Percentiles rank a stretch among this genome's conserved stretches.
phyloP scores from a whole-genome alignment of 1,284 basidiomycete species.

The Vanrija humicola region DNA sequence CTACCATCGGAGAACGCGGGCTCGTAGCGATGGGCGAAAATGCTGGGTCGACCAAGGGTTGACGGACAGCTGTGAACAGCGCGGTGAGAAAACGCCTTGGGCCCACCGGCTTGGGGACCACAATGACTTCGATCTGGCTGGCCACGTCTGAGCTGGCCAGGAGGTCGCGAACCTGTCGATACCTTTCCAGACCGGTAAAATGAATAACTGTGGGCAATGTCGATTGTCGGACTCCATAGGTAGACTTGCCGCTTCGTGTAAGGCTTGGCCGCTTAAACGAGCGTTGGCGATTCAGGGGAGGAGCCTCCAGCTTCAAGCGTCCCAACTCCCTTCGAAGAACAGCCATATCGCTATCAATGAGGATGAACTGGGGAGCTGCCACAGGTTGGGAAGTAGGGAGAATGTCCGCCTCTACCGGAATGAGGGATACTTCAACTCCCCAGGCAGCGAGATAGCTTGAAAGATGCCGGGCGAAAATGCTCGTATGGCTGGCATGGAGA shows the following conservation, averaged over 20 bases:
- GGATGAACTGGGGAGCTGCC: conserved; percentile 56
- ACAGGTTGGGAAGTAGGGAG: background rate
- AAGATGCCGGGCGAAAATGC: conserved; percentile 81
- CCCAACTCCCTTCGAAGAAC: conserved; percentile 68
- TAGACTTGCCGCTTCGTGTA: conserved; percentile 56
- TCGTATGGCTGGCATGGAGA: conserved; percentile 73
- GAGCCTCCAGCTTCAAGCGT: conserved; percentile 61
- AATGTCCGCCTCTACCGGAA: conserved; percentile 54
- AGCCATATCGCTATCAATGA: conserved; percentile 83
- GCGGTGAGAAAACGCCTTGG: conserved; percentile 85
- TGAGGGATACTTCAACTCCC: conserved; percentile 85
- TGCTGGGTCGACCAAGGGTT: conserved; percentile 79
- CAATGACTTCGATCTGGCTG: conserved; percentile 74
- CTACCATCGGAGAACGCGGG: conserved; percentile 62
- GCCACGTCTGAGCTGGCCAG: conserved; percentile 55
- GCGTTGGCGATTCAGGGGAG: conserved; percentile 1
- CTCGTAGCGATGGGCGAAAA: conserved; percentile 90
- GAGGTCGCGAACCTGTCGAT: conserved; percentile 79
- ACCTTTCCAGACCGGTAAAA: conserved; percentile 84
- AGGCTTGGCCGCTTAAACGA: conserved; percentile 10
- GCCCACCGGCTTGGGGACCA: conserved; percentile 91
- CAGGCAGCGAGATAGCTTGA: conserved; percentile 87
- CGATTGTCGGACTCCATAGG: conserved; percentile 54
- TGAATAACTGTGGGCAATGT: conserved; percentile 63
- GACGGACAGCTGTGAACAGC: conserved; percentile 76